These are phyloP conservation scores for Aureobasidium vineae DNA, from an alignment of 2,329 filamentous ascomycete species.

Conservation along the genomic window DNA sequence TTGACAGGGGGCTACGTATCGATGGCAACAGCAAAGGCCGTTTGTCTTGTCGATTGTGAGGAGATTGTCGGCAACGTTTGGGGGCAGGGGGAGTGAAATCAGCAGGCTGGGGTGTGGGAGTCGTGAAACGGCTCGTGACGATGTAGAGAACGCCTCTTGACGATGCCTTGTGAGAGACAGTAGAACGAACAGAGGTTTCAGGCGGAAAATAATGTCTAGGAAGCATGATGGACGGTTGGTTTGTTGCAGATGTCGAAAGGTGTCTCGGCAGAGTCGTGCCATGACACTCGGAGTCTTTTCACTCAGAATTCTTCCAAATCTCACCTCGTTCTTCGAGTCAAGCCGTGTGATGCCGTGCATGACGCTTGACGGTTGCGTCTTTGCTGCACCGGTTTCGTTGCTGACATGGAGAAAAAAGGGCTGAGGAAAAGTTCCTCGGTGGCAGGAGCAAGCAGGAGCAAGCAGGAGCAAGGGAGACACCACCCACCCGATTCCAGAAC, in stretches of 20 bases:
- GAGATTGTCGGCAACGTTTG: conserved; percentile 9
- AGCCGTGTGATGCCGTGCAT: conserved; percentile 16
- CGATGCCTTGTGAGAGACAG: neutral
- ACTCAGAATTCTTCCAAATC: neutral
- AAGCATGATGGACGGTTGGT: neutral
- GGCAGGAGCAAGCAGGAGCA: conserved; percentile 1
- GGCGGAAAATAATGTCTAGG: neutral
- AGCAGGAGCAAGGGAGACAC: conserved; percentile 5
- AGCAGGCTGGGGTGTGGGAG: neutral
- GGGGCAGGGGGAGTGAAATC: conserved; percentile 6
- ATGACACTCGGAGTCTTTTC: neutral
- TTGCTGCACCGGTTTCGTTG: neutral
- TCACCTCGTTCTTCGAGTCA: conserved; percentile 2
- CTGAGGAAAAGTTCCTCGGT: neutral
- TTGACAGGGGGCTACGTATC: conserved; percentile 10
- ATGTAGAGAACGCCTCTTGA: neutral
- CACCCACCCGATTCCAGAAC: neutral
- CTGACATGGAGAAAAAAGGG: conserved; percentile 8
- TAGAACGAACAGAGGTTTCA: neutral
- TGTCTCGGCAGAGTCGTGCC: conserved; percentile 3
- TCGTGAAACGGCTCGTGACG: neutral
- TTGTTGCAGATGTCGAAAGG: neutral
- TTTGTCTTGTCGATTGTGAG: conserved; percentile 10
- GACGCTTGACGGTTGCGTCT: conserved; percentile 6
- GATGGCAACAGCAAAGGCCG: conserved; percentile 19